phyloP scores from a whole-genome alignment of 1,139 yeast species.

The Lodderomyces parapsilosis region DNA sequence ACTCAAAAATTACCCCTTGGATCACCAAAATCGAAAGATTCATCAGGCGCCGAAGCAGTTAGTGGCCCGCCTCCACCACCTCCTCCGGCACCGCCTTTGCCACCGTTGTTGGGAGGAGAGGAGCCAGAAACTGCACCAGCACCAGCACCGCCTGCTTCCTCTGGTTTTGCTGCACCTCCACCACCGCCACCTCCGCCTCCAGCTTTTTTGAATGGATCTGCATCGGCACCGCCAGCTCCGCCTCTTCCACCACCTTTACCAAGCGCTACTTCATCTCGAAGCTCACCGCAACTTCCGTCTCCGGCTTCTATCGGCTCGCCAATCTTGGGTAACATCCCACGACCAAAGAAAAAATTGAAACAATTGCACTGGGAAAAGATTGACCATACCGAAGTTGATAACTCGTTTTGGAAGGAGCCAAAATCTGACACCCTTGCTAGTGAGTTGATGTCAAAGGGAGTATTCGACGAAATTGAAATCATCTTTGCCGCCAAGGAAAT shows the following conservation, averaged over 20 bases:
- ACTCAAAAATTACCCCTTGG: too few relatives aligned
- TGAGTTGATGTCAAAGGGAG: conserved; percentile 63
- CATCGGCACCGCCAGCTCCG: conserved; percentile 23
- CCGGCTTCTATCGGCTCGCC: conserved; percentile 27
- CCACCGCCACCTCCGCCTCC: conserved; percentile 33
- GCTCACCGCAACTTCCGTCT: conserved; percentile 20
- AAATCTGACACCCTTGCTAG: conserved; percentile 47
- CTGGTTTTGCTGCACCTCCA: conserved; percentile 31
- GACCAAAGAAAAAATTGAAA: conserved; percentile 76
- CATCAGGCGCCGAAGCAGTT: background rate
- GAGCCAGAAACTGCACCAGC: conserved; percentile 22
- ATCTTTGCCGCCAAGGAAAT: conserved; percentile 81
- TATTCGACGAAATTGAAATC: conserved; percentile 71
- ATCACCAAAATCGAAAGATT: background rate
- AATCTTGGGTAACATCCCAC: conserved; percentile 61
- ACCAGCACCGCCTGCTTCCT: too few relatives aligned
- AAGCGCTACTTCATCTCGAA: conserved; percentile 25
- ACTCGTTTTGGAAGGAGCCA: conserved; percentile 63
- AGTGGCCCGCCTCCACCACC: conserved; percentile 22
- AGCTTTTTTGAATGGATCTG: conserved; percentile 16
- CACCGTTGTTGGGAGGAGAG: conserved; percentile 12
- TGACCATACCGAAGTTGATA: conserved; percentile 48
- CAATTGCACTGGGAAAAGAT: conserved; percentile 85
- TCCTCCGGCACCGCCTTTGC: conserved; percentile 24
- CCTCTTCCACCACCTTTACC: conserved; percentile 26